These are phyloP conservation scores for Lachnellula arida DNA, from an alignment of 2,329 filamentous ascomycete genomes.

Conservation along the genomic window DNA sequence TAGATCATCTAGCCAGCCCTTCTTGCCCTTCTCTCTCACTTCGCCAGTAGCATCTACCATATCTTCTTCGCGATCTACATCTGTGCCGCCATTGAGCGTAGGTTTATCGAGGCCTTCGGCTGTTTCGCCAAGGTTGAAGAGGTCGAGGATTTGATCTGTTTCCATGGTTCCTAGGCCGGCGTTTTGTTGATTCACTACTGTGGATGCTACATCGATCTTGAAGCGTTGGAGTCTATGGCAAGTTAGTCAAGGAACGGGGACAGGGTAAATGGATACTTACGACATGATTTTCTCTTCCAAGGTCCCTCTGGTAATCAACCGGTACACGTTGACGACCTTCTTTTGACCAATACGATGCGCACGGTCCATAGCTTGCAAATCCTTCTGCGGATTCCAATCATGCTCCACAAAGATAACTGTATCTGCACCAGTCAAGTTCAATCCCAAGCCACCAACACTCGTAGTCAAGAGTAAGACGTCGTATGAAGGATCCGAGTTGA, in stretches of 20 bases:
- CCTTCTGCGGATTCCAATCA: slow-evolving; percentile 99
- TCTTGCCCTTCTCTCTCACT: slow-evolving; percentile 90
- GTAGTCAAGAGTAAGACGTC: slow-evolving; percentile 92
- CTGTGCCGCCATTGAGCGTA: slow-evolving; percentile 44
- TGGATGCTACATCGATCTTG: slow-evolving; percentile 98
- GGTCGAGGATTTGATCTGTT: slow-evolving; percentile 93
- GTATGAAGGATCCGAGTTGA: slow-evolving; percentile 96
- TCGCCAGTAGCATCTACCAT: slow-evolving; percentile 94
- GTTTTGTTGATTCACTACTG: slow-evolving; percentile 98
- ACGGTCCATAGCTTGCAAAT: slow-evolving; percentile 97
- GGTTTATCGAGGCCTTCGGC: slow-evolving; percentile 63
- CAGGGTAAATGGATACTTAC: slow-evolving; percentile 41
- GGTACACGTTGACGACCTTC: slow-evolving; percentile 99
- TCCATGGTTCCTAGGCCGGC: slow-evolving; percentile 90
- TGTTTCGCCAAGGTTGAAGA: slow-evolving; percentile 86
- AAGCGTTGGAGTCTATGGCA: slow-evolving; percentile 79
- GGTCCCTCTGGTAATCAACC: slow-evolving; percentile 90
- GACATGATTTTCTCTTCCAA: slow-evolving; percentile 96
- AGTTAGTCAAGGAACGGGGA: slow-evolving; percentile 6
- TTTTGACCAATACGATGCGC: slow-evolving; percentile 98
- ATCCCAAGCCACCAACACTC: slow-evolving; percentile 86
- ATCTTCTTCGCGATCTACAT: slow-evolving; percentile 66
- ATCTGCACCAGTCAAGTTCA: slow-evolving; percentile 94
- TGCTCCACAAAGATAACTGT: slow-evolving; percentile 99
- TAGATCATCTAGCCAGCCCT: slow-evolving; percentile 90